Percentiles rank a stretch among this genome's conserved stretches.
Evolutionary conservation across 306 rosid species (phyloP).

Genomic region (Begonia masoniana): DNA sequence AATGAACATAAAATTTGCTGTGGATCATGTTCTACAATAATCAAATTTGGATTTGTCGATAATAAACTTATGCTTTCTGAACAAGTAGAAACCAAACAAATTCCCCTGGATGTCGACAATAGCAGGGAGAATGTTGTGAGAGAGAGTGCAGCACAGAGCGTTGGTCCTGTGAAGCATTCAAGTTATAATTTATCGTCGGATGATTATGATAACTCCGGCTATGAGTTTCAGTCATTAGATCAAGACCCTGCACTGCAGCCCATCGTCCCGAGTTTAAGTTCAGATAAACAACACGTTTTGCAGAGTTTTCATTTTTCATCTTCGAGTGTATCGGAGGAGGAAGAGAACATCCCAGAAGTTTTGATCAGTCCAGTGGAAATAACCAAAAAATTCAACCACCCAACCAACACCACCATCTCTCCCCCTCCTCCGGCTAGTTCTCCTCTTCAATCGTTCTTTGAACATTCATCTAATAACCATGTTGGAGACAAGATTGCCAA

Average conservation of each 20-base stretch:
- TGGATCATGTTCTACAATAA: slow-evolving; percentile 70
- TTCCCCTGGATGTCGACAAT: slow-evolving; percentile 19
- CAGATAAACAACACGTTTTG: slow-evolving; percentile 55
- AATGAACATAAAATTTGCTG: slow-evolving; percentile 56
- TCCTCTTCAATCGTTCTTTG: slow-evolving; percentile 67
- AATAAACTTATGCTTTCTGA: slow-evolving; percentile 53
- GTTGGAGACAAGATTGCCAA: slow-evolving; percentile 46
- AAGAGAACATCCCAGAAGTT: slow-evolving; percentile 41
- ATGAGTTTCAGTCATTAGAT: slow-evolving; percentile 72
- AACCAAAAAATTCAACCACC: slow-evolving; percentile 26
- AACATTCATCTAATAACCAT: slow-evolving; percentile 37
- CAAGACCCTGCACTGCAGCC: slow-evolving; percentile 42
- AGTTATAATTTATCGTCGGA: slow-evolving; percentile 71
- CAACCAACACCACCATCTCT: slow-evolving; percentile 28
- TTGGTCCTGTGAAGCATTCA: slow-evolving; percentile 23
- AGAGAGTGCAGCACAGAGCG: slow-evolving; percentile 21
- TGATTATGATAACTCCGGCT: slow-evolving; percentile 73
- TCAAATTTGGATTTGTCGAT: slow-evolving; percentile 31
- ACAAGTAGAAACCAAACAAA: slow-evolving; percentile 25
- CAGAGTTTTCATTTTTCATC: slow-evolving; percentile 67
- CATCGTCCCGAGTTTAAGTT: slow-evolving; percentile 26
- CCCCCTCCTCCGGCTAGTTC: slow-evolving; percentile 56
- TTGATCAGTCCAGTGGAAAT: slow-evolving; percentile 25
- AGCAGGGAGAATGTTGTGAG: slow-evolving; percentile 21
- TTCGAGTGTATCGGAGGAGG: slow-evolving; percentile 60